phyloP scores from a whole-genome alignment of 805 yeast genomes.

The Huiozyma naganishii region DNA sequence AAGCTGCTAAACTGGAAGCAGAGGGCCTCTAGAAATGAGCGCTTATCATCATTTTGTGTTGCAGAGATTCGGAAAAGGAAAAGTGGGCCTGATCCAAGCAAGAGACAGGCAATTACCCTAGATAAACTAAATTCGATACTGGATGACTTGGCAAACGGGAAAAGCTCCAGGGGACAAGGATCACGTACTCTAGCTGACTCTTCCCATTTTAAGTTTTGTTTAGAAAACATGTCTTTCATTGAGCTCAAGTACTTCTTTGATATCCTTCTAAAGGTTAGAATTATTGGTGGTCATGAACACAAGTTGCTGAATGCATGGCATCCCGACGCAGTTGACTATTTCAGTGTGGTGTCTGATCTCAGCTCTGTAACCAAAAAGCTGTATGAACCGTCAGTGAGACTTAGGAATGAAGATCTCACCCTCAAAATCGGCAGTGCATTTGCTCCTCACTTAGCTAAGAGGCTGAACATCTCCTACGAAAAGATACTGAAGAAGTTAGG shows the following conservation, averaged over 20 bases:
- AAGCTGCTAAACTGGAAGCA: slow-evolving; percentile 39
- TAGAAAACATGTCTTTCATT: slow-evolving; percentile 42
- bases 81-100: slow-evolving; percentile 32
- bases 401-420: slow-evolving; percentile 31
- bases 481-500: slow-evolving; percentile 38
- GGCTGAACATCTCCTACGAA: slow-evolving; percentile 36
- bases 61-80: slow-evolving; percentile 35
- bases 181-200: slow-evolving; percentile 14
- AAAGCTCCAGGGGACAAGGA: slow-evolving; percentile 12
- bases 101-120: slow-evolving; percentile 32
- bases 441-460: slow-evolving; percentile 65
- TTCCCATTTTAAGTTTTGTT: slow-evolving; percentile 37
- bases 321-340: slow-evolving; percentile 61
- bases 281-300: slow-evolving; percentile 54
- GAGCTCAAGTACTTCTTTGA: slow-evolving; percentile 64
- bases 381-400: slow-evolving; percentile 36
- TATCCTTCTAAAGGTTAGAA: slow-evolving; percentile 47
- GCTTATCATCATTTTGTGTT: slow-evolving; percentile 39
- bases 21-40: slow-evolving; percentile 30
- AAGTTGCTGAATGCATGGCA: slow-evolving; percentile 57
- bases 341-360: slow-evolving; percentile 54
- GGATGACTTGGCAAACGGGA: slow-evolving; percentile 32
- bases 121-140: slow-evolving; percentile 40
- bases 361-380: slow-evolving; percentile 49
- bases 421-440: slow-evolving; percentile 36